Evolutionary conservation across 371 early-diverging fungal genomes (phyloP).

Genomic region (Circinella minor): DNA sequence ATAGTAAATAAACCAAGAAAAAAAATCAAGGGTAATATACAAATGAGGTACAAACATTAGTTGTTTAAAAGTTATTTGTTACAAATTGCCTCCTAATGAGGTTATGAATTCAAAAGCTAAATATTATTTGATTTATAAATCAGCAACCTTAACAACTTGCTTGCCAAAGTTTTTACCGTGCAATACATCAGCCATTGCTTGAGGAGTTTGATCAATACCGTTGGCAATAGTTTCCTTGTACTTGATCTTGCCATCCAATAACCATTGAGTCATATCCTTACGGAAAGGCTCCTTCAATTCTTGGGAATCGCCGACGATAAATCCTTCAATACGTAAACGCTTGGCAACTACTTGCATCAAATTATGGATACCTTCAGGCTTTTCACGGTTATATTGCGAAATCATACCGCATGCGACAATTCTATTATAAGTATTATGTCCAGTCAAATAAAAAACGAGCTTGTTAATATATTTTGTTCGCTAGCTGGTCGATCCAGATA

Average conservation of each 20-base stretch:
- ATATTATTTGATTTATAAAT: constrained; percentile 26
- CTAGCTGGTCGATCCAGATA: too few relatives aligned
- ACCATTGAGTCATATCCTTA: constrained; percentile 64
- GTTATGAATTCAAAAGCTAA: too few relatives aligned
- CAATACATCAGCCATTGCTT: constrained; percentile 76
- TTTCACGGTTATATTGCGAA: constrained; percentile 65
- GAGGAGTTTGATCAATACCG: constrained; percentile 85
- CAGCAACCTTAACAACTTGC: constrained; percentile 75
- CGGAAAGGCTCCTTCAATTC: constrained; percentile 60
- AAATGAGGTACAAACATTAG: too few relatives aligned
- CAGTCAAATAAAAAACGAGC: too few relatives aligned
- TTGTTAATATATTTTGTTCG: too few relatives aligned
- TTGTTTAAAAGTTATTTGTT: too few relatives aligned
- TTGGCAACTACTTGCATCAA: constrained; percentile 42
- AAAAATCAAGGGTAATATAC: too few relatives aligned
- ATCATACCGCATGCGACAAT: constrained; percentile 72
- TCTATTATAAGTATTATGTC: constrained; percentile 21
- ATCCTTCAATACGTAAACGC: constrained; percentile 67
- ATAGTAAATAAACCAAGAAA: too few relatives aligned
- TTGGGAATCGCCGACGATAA: constrained; percentile 50
- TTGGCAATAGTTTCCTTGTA: constrained; percentile 67
- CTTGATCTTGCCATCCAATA: constrained; percentile 71
- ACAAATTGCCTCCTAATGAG: too few relatives aligned
- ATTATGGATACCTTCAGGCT: constrained; percentile 42
- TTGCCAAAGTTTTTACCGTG: constrained; percentile 89